Base-by-base conservation (phyloP, 164 flowering plant genomes). In the Magnolia kwangsiensis region DNA sequence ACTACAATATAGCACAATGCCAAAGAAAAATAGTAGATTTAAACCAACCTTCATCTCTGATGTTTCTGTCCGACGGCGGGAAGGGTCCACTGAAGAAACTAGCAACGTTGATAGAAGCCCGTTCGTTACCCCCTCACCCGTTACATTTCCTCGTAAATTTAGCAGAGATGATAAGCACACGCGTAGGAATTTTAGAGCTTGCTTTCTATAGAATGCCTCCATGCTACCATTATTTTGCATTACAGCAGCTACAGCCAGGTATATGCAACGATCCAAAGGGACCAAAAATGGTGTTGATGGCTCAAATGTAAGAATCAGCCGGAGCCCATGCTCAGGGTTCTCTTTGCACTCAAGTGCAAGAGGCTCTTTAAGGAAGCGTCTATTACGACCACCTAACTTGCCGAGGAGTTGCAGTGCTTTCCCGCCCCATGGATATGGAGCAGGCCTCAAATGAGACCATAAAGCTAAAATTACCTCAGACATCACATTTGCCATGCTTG, bases 271-370 rank as follows among this genome's bases (percentile, higher is more conserved):
- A 85, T 96, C 99, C 69, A 96, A 72, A 71, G 99, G 98, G n/a
- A 96, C 99, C 86, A 94, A 82, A 87, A 96, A 96, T 8, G 98
- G 97, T 29, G 98, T 96, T 49, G 92, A 85, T 21, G 99, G 99
- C 88, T 93, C 98, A 89, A 96, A 96, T 63, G 98, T 96, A 76
- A 96, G 94, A 84, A 96, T 90, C 78, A 93, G 76, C n/a, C 99
- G 98, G 29, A 96, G 90, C n/a, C 99, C 99, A 83, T 96, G 98
- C 86, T 96, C 99, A 50, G 98, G 99, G 78, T 94, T 96, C 77
- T 96, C 98, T 82, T 94, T 96, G 92, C 98, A 96, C 75, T 96
- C 99, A 49, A 96, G 93, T 23, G 92, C 92, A 76, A 96, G 94
- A 66, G 99, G 98, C 80, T 96, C 98, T 78, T 94, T 96, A 50